A percentile compares a stretch with the other conserved stretches of the same genome.
Evolutionary conservation across 352 stramenopile species (phyloP).

Genomic region (Phytophthora niederhauseri): DNA sequence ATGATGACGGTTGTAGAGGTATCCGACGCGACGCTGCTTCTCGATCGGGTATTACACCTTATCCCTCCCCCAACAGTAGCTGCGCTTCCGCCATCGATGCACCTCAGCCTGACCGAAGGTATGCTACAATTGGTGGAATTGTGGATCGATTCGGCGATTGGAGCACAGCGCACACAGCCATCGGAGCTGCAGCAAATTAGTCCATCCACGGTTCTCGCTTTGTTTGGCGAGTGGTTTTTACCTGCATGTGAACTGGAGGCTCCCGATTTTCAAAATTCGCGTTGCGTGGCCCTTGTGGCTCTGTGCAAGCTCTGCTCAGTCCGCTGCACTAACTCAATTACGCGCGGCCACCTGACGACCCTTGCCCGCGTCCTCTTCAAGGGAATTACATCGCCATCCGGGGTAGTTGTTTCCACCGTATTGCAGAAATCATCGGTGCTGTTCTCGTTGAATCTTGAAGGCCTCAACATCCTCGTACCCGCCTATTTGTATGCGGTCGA

Average conservation of each 20-base stretch:
- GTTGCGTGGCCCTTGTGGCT: slow-evolving; percentile 78
- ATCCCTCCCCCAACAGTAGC: slow-evolving; percentile 73
- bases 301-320: slow-evolving; percentile 82
- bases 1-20: slow-evolving; percentile 64
- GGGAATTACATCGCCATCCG: slow-evolving; percentile 73
- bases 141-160: slow-evolving; percentile 86
- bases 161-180: slow-evolving; percentile 51
- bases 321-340: slow-evolving; percentile 65
- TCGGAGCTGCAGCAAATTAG: slow-evolving; percentile 75
- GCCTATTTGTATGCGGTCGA: slow-evolving; percentile 85
- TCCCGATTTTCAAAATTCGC: slow-evolving; percentile 75
- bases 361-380: slow-evolving; percentile 76
- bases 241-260: slow-evolving; percentile 80
- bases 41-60: slow-evolving; percentile 84
- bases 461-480: slow-evolving; percentile 79
- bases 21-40: slow-evolving; percentile 68
- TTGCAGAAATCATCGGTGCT: slow-evolving; percentile 74
- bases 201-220: slow-evolving; percentile 80
- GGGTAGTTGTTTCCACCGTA: slow-evolving; percentile 82
- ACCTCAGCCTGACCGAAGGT: slow-evolving; percentile 77
- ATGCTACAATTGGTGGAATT: slow-evolving; percentile 78
- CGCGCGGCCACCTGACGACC: slow-evolving; percentile 65
- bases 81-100: slow-evolving; percentile 64
- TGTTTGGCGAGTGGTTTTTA: slow-evolving; percentile 89
- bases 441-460: slow-evolving; percentile 82